These are phyloP conservation scores for Diaporthe sp. DNA, from an alignment of 2,329 filamentous ascomycete genomes.

Conservation along the genomic window DNA sequence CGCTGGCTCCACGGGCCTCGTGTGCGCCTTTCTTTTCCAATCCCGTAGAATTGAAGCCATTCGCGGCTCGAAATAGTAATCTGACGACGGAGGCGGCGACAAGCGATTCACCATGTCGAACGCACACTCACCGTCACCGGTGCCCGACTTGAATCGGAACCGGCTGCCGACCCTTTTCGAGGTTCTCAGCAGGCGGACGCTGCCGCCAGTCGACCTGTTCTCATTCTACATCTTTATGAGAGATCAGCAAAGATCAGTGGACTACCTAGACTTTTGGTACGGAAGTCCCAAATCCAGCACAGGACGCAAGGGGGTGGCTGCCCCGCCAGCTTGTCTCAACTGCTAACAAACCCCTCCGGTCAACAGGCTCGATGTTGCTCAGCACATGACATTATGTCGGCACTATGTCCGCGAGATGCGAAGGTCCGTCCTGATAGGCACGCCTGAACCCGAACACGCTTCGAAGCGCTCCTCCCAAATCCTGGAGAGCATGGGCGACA, in stretches of 20 bases:
- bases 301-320: slow-evolving; percentile 14
- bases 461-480: slow-evolving; percentile 88
- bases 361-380: slow-evolving; percentile 94
- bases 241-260: slow-evolving; percentile 96
- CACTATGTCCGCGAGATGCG: slow-evolving; percentile 97
- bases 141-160: slow-evolving; percentile 75
- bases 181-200: slow-evolving; percentile 91
- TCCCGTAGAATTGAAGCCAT: neutral
- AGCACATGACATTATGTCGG: slow-evolving; percentile 97
- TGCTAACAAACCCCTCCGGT: slow-evolving; percentile 38
- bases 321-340: slow-evolving; percentile 29
- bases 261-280: slow-evolving; percentile 98
- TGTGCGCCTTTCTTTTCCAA: neutral
- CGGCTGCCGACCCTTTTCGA: slow-evolving; percentile 95
- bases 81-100: neutral
- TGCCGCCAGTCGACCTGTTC: slow-evolving; percentile 95
- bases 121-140: slow-evolving; percentile 57
- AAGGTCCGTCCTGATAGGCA: slow-evolving; percentile 91
- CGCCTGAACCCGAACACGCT: slow-evolving; percentile 83
- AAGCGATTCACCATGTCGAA: slow-evolving; percentile 49
- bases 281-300: slow-evolving; percentile 42
- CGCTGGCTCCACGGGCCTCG: neutral
- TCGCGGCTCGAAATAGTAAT: slow-evolving; percentile 18
- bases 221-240: slow-evolving; percentile 99
- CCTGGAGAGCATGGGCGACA: slow-evolving; percentile 78